A percentile compares a stretch with the other conserved stretches of the same genome.
Evolutionary conservation across 164 flowering plant species (phyloP).

Genomic region (Tinospora cordifolia): DNA sequence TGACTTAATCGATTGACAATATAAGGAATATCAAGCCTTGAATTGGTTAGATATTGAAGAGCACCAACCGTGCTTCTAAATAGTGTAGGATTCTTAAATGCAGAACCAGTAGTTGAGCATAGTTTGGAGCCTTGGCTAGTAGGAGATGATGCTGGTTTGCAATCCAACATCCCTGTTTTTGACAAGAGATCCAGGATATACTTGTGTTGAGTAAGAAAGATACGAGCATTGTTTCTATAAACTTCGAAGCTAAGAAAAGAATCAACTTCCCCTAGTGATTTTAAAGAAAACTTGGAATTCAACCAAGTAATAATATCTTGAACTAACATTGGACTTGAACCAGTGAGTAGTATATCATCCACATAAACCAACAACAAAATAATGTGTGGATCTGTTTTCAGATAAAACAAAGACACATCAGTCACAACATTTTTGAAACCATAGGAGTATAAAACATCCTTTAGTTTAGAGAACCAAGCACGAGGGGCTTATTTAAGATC

Average conservation of each 20-base stretch:
- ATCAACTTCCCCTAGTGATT: not conserved
- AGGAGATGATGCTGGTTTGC: too few species aligned
- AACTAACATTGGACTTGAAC: not conserved
- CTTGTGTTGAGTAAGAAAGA: not conserved
- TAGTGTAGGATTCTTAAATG: not conserved
- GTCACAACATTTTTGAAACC: not conserved
- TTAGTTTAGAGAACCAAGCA: not conserved
- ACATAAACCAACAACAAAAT: too few species aligned
- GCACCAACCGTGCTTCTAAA: not conserved
- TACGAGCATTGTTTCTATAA: not conserved
- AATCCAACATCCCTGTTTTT: not conserved
- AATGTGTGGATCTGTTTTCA: too few species aligned
- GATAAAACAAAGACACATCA: not conserved
- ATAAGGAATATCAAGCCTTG: not conserved
- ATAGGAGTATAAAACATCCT: not conserved
- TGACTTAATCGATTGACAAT: not conserved
- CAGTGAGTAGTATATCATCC: not conserved
- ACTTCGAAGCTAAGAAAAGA: not conserved
- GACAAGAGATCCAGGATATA: not conserved
- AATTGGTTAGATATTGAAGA: not conserved
- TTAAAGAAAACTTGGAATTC: not conserved
- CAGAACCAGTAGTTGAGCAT: too few species aligned
- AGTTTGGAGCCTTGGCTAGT: too few species aligned
- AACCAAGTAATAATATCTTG: not conserved
- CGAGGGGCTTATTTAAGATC: not conserved